Percentiles rank a stretch among this genome's conserved stretches.
These are phyloP conservation scores for Nothopassalora personata DNA, from an alignment of 2,329 filamentous ascomycete species.

Conservation along the genomic window DNA sequence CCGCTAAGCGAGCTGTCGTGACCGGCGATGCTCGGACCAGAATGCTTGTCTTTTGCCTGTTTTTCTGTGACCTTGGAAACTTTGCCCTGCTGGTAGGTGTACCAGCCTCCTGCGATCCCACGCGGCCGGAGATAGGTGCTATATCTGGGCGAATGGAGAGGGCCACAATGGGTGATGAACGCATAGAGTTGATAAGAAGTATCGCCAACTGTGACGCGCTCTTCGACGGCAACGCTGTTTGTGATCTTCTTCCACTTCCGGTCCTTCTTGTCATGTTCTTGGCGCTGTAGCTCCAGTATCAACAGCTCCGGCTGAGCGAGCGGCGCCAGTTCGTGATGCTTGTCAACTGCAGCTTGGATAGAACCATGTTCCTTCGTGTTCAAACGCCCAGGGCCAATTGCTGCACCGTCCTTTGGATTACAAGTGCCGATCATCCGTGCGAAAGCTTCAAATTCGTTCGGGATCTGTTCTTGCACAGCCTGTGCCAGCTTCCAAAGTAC, in stretches of 20 bases:
- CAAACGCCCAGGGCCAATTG: slow-evolving; percentile 23
- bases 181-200: slow-evolving; percentile 54
- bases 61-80: slow-evolving; percentile 54
- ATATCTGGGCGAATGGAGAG: slow-evolving; percentile 54
- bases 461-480: slow-evolving; percentile 11
- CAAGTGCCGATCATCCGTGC: slow-evolving; percentile 24
- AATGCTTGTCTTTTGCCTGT: slow-evolving; percentile 44
- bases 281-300: slow-evolving; percentile 52
- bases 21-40: slow-evolving; percentile 17
- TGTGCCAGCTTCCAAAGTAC: slow-evolving; percentile 18
- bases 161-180: slow-evolving; percentile 56
- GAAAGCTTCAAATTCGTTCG: slow-evolving; percentile 12
- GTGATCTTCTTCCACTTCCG: slow-evolving; percentile 55
- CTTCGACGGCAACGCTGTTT: slow-evolving; percentile 53
- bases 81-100: slow-evolving; percentile 49
- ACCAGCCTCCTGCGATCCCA: slow-evolving; percentile 53
- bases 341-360: slow-evolving; percentile 40
- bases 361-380: slow-evolving; percentile 30
- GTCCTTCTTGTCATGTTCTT: slow-evolving; percentile 49
- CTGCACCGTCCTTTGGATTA: slow-evolving; percentile 16
- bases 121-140: slow-evolving; percentile 56
- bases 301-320: slow-evolving; percentile 32
- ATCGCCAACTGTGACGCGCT: slow-evolving; percentile 46
- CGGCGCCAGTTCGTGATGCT: slow-evolving; percentile 15
- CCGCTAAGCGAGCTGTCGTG: slow-evolving; percentile 21